These are phyloP conservation scores for Metschnikowia similis DNA, from an alignment of 805 yeast genomes.

Conservation along the genomic window DNA sequence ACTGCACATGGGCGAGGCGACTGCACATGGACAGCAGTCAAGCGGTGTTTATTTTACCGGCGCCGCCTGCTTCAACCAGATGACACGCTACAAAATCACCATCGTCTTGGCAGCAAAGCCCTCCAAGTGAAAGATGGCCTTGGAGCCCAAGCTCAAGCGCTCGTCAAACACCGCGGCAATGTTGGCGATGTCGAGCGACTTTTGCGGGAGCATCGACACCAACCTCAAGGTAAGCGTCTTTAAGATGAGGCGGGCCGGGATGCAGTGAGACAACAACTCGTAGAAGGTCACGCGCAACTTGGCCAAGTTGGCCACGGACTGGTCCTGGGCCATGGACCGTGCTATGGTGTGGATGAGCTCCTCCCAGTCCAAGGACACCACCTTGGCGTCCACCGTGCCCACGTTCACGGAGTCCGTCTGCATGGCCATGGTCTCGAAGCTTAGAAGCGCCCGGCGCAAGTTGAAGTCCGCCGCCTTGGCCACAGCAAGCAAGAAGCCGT, in stretches of 20 bases:
- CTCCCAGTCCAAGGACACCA: conserved; percentile 83
- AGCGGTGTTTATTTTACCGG: neutral
- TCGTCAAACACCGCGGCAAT: conserved; percentile 75
- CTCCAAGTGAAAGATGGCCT: conserved; percentile 90
- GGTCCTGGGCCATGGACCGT: conserved; percentile 50
- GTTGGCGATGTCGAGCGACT: conserved; percentile 48
- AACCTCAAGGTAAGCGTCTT: conserved; percentile 51
- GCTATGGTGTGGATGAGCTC: conserved; percentile 69
- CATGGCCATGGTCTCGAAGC: conserved; percentile 78
- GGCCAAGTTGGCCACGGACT: conserved; percentile 58
- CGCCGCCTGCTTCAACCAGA: neutral
- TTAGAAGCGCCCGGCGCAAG: conserved; percentile 69
- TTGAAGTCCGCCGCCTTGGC: conserved; percentile 62
- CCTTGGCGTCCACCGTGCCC: conserved; percentile 32
- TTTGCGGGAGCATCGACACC: conserved; percentile 25
- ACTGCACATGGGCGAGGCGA: neutral
- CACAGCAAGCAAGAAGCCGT: conserved; percentile 44
- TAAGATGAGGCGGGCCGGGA: conserved; percentile 79
- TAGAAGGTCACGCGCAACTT: conserved; percentile 67
- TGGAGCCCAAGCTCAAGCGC: conserved; percentile 77
- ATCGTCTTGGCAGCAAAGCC: conserved; percentile 88
- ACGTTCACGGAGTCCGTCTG: conserved; percentile 50
- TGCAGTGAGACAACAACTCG: conserved; percentile 88
- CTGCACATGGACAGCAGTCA: neutral
- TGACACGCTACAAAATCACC: conserved; percentile 42